Evolutionary conservation across 805 yeast genomes (phyloP).

Genomic region (Candida namnaoensis): DNA sequence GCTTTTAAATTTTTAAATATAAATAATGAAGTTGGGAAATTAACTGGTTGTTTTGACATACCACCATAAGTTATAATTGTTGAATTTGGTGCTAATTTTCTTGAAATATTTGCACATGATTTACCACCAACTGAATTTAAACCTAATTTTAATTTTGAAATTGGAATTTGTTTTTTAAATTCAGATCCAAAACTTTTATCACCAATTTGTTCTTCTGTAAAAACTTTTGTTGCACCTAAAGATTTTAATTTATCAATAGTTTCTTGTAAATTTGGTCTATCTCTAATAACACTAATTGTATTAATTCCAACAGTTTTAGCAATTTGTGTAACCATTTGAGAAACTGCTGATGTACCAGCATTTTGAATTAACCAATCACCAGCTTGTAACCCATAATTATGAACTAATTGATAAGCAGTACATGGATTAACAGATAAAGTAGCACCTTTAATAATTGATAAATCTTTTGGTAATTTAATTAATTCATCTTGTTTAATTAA

Average conservation of each 20-base stretch:
- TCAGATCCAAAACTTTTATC: constrained; percentile 58
- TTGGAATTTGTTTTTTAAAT: constrained; percentile 42
- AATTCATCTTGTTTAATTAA: constrained; percentile 43
- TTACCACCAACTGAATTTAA: constrained; percentile 93
- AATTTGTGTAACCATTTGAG: constrained; percentile 83
- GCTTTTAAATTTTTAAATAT: constrained; percentile 84
- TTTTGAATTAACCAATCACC: constrained; percentile 90
- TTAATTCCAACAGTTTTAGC: constrained; percentile 72
- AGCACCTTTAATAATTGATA: constrained; percentile 62
- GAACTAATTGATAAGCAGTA: constrained; percentile 85
- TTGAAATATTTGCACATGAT: constrained; percentile 70
- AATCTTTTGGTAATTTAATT: constrained; percentile 42
- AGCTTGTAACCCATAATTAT: constrained; percentile 39
- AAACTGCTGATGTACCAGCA: constrained; percentile 95
- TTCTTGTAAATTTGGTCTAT: constrained; percentile 69
- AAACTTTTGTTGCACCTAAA: constrained; percentile 78
- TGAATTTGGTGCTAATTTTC: constrained; percentile 71
- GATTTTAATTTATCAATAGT: constrained; percentile 42
- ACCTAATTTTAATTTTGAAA: constrained; percentile 57
- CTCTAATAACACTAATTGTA: constrained; percentile 82
- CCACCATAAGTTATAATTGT: constrained; percentile 91
- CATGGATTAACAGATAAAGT: constrained; percentile 89
- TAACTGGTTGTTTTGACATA: constrained; percentile 93
- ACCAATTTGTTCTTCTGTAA: constrained; percentile 79
- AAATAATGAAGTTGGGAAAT: constrained; percentile 80